Conservation (phyloP, 1,284 basidiomycete genomes). For the Macrocybe sp. region DNA sequence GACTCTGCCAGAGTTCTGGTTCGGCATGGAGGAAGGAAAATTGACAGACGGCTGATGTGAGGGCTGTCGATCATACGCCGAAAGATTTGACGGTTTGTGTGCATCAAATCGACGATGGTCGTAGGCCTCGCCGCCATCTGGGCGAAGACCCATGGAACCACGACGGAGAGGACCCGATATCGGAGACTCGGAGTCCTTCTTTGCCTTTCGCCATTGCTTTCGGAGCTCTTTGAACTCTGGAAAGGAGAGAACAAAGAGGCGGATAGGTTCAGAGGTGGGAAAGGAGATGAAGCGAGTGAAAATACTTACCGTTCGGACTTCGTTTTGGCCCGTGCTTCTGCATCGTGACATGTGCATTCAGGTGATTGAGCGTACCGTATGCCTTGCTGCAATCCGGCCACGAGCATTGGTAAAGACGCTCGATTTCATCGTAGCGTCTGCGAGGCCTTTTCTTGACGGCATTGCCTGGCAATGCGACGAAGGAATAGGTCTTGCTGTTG, state of each 20-base stretch:
- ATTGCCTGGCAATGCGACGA: conserved; percentile 75
- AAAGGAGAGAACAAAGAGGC: conserved; percentile 8
- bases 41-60: conserved; percentile 7
- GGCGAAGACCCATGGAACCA: conserved; percentile 20
- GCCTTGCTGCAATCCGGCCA: conserved; percentile 83
- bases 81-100: not conserved
- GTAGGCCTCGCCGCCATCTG: conserved; percentile 24
- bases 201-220: conserved; percentile 92
- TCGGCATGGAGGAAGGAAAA: conserved; percentile 8
- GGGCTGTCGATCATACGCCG: conserved; percentile 9
- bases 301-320: conserved; percentile 71
- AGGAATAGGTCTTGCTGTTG: conserved; percentile 71
- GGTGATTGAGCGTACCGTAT: conserved; percentile 87
- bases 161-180: conserved; percentile 23
- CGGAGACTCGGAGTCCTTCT: conserved; percentile 62
- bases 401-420: conserved; percentile 82
- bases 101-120: conserved; percentile 12
- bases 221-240: conserved; percentile 97
- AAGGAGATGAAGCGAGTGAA: conserved; percentile 5
- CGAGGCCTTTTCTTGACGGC: conserved; percentile 79
- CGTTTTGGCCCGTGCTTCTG: conserved; percentile 86
- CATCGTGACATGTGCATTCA: conserved; percentile 92
- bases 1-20: conserved; percentile 16
- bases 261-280: conserved; percentile 4
- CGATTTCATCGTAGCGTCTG: conserved; percentile 86